Percentiles rank a stretch among this genome's conserved stretches.
phyloP scores from a whole-genome alignment of 148 eudicot species.

The Vaccinium darrowii region DNA sequence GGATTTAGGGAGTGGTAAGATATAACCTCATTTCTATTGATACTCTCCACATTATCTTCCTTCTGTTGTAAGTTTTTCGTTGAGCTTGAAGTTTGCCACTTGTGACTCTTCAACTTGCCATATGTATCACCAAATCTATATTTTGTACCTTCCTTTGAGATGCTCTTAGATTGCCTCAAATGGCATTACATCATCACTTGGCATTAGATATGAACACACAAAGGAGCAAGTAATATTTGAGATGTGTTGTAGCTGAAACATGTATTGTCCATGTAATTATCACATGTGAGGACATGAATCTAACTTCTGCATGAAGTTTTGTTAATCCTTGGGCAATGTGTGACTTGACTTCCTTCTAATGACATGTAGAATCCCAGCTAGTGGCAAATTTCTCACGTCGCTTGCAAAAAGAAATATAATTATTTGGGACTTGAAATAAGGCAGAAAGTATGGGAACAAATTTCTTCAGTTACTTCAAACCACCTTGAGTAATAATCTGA shows the following conservation, averaged over 20 bases:
- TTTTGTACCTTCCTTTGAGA: too few relatives aligned
- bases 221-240: neutral
- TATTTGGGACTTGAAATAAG: slow-evolving; percentile 93
- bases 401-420: slow-evolving; percentile 81
- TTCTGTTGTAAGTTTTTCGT: neutral
- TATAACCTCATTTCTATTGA: neutral
- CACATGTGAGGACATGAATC: neutral
- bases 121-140: too few relatives aligned
- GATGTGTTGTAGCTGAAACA: neutral
- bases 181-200: neutral
- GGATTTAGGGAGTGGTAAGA: slow-evolving; percentile 88
- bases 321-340: neutral
- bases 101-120: too few relatives aligned
- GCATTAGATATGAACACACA: neutral
- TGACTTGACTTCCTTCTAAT: slow-evolving; percentile 10
- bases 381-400: slow-evolving; percentile 96
- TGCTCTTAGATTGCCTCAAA: neutral
- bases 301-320: neutral
- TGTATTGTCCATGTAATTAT: neutral
- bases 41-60: neutral
- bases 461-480: slow-evolving; percentile 21
- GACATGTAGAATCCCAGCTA: slow-evolving; percentile 46
- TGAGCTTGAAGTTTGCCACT: neutral
- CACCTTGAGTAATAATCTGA: slow-evolving; percentile 12
- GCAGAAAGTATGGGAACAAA: slow-evolving; percentile 54